These are phyloP conservation scores for Cyclostephanos invisitatus DNA, from an alignment of 108 stramenopile species.

Conservation along the genomic window DNA sequence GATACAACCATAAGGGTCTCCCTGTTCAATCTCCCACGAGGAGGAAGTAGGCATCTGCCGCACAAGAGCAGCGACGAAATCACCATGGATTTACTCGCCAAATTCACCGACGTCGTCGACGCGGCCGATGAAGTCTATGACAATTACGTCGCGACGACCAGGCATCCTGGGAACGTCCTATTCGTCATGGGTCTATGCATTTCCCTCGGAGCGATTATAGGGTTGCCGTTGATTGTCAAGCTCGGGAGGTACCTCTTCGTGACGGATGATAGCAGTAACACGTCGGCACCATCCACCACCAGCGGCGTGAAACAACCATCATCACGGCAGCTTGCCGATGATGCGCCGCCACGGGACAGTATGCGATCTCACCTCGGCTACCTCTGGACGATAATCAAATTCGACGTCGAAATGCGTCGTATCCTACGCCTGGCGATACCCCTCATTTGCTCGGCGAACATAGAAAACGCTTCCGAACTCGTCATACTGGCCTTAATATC, in stretches of 20 bases:
- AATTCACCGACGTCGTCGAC: not conserved
- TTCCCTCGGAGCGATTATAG: not conserved
- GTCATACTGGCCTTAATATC: constrained; percentile 21
- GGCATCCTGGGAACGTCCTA: constrained; percentile 20
- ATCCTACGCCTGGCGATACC: constrained; percentile 32
- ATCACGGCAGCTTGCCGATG: too few species aligned
- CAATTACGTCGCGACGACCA: constrained; percentile 30
- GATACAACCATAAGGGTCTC: not conserved
- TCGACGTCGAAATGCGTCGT: constrained; percentile 35
- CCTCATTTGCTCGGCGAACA: constrained; percentile 21
- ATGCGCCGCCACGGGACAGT: too few species aligned
- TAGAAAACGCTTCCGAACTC: constrained; percentile 4
- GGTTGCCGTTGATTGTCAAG: not conserved
- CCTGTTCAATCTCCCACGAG: too few species aligned
- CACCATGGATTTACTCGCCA: too few species aligned
- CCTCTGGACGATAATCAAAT: constrained; percentile 1
- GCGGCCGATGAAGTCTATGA: constrained; percentile 33
- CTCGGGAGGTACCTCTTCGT: not conserved
- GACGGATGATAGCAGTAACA: too few species aligned
- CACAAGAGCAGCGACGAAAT: too few species aligned
- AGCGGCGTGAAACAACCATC: too few species aligned
- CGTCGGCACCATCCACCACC: too few species aligned
- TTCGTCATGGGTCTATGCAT: constrained; percentile 19
- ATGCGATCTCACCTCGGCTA: not conserved
- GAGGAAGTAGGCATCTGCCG: too few species aligned